Conservation (phyloP, 208 protist genomes). For the Polymyxa betae region DNA sequence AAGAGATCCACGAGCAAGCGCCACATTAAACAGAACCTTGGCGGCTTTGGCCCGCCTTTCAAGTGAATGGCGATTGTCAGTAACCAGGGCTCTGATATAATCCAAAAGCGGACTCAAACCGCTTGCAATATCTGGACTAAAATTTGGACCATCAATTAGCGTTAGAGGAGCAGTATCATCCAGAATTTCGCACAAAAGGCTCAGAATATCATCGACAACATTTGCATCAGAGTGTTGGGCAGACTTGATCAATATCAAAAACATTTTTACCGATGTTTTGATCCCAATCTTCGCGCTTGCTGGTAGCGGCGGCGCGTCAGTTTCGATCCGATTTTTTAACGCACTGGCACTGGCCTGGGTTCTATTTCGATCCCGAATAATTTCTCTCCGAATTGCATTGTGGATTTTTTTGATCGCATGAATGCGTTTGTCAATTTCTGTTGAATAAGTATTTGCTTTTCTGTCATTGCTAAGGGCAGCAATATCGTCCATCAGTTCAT, state of each 20-base stretch:
- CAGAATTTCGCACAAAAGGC: conserved; percentile 30
- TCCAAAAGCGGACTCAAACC: conserved; percentile 26
- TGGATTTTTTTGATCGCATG: conserved; percentile 36
- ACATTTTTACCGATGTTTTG: conserved; percentile 42
- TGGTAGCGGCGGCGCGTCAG: conserved; percentile 12
- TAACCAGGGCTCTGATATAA: conserved; percentile 12
- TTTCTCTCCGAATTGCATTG: conserved; percentile 16
- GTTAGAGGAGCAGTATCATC: conserved; percentile 29
- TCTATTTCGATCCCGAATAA: conserved; percentile 38
- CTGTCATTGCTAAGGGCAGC: conserved; percentile 19
- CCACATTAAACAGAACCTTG: conserved; percentile 39
- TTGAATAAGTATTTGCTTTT: conserved; percentile 46
- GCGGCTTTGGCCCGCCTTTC: not conserved
- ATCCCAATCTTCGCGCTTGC: conserved; percentile 43
- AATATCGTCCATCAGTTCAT: conserved; percentile 46
- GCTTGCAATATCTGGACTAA: conserved; percentile 13
- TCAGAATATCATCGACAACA: conserved; percentile 27
- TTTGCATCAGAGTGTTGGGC: not conserved
- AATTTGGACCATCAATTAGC: conserved; percentile 44
- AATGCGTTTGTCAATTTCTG: conserved; percentile 33
- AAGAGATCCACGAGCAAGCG: conserved; percentile 20
- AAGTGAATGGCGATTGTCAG: not conserved
- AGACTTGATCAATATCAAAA: conserved; percentile 51
- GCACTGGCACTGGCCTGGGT: conserved; percentile 32
- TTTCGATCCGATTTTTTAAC: conserved; percentile 39